These are phyloP conservation scores for Neonothopanus nambi DNA, from an alignment of 1,284 basidiomycete species.

Conservation along the genomic window DNA sequence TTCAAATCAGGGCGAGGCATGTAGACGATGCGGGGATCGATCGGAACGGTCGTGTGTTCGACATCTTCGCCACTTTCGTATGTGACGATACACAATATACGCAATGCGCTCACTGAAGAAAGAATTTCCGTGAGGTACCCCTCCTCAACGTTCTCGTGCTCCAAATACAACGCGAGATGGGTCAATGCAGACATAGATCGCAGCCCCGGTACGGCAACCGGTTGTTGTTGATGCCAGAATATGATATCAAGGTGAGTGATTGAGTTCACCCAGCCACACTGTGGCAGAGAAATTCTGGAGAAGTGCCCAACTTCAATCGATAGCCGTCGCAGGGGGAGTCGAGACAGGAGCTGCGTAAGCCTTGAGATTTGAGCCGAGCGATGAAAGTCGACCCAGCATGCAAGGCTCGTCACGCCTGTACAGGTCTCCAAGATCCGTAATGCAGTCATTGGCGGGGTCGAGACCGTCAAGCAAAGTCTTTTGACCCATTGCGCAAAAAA, in stretches of 20 bases:
- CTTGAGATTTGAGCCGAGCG: slow-evolving; percentile 18
- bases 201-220: slow-evolving; percentile 28
- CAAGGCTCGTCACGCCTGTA: slow-evolving; percentile 33
- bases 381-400: slow-evolving; percentile 35
- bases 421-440: slow-evolving; percentile 32
- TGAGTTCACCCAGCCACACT: slow-evolving; percentile 13
- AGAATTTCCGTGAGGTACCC: slow-evolving; percentile 24
- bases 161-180: slow-evolving; percentile 31
- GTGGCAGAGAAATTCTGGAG: slow-evolving; percentile 13
- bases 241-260: slow-evolving; percentile 26
- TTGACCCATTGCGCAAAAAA: slow-evolving; percentile 37
- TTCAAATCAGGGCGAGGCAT: slow-evolving; percentile 29
- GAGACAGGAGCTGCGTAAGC: slow-evolving; percentile 24
- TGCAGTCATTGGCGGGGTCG: slow-evolving; percentile 27
- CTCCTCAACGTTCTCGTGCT: slow-evolving; percentile 23
- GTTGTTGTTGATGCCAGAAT: slow-evolving; percentile 12
- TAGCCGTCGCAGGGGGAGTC: slow-evolving; percentile 31
- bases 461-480: slow-evolving; percentile 34
- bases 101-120: slow-evolving; percentile 23
- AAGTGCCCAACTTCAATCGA: slow-evolving; percentile 35
- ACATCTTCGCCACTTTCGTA: slow-evolving; percentile 22
- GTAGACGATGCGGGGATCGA: slow-evolving; percentile 30
- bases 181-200: slow-evolving; percentile 28
- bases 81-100: slow-evolving; percentile 26
- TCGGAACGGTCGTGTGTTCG: slow-evolving; percentile 17